phyloP scores from a whole-genome alignment of 2,329 filamentous ascomycete species.

The Cordyceps cateniannulata region DNA sequence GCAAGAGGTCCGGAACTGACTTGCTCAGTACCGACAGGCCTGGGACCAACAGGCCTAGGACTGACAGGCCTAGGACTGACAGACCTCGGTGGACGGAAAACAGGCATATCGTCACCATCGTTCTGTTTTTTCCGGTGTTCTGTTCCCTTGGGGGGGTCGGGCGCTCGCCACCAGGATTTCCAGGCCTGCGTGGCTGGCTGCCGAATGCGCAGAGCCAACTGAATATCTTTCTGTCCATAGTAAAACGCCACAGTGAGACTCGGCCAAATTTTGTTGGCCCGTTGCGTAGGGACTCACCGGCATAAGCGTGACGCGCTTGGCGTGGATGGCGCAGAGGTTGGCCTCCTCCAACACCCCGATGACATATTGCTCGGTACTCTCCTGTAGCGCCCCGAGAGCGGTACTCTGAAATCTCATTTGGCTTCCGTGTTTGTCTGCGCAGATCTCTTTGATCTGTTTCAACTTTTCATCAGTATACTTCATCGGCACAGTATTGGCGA shows the following conservation, averaged over 20 bases:
- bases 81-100: no score
- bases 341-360: constrained; percentile 95
- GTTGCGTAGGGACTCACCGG: neutral
- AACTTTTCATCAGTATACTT: no score
- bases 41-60: neutral
- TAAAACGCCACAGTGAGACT: neutral
- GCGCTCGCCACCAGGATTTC: neutral
- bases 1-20: neutral
- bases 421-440: constrained; percentile 28
- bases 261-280: neutral
- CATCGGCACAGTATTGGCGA: neutral
- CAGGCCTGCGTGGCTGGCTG: constrained; percentile 29
- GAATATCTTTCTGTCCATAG: constrained; percentile 82
- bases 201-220: constrained; percentile 73
- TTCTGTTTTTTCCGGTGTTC: no score
- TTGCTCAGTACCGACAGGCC: neutral
- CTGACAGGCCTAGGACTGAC: no score
- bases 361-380: constrained; percentile 92
- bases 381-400: constrained; percentile 86
- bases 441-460: constrained; percentile 52
- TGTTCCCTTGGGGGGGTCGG: neutral
- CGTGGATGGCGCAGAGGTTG: constrained; percentile 81
- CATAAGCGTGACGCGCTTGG: constrained; percentile 77
- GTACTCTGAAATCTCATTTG: constrained; percentile 92
- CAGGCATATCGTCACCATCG: no score